These are phyloP conservation scores for Psilocybe sp. DNA, from an alignment of 768 basidiomycete genomes.

Conservation along the genomic window DNA sequence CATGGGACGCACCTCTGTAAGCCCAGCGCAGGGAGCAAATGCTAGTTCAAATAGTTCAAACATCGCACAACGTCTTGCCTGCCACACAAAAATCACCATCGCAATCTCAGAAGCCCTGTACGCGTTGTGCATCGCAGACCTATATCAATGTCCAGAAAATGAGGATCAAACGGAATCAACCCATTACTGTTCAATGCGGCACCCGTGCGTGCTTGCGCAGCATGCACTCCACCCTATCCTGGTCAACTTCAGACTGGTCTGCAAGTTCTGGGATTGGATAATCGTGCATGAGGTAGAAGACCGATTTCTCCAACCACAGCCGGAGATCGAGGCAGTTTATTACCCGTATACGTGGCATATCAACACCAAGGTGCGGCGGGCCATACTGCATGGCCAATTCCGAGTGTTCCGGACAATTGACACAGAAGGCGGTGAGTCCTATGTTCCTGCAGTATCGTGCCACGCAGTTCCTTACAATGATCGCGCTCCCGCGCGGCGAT, in stretches of 20 bases:
- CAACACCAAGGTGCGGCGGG: conserved; percentile 24
- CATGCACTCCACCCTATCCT: not conserved
- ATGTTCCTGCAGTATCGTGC: not conserved
- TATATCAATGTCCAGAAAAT: not conserved
- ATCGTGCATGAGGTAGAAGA: not conserved
- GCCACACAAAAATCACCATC: no score
- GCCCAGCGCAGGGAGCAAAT: no score
- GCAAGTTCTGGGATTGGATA: not conserved
- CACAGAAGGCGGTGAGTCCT: conserved; percentile 24
- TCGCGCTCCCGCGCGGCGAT: no score
- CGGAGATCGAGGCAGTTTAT: conserved; percentile 3
- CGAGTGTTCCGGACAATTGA: conserved; percentile 24
- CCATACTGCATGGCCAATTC: conserved; percentile 21
- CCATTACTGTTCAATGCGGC: conserved; percentile 11
- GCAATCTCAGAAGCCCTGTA: not conserved
- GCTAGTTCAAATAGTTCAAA: no score
- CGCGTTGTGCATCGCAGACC: not conserved
- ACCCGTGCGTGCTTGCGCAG: conserved; percentile 1
- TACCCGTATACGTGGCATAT: conserved; percentile 31
- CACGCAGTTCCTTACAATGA: conserved; percentile 9
- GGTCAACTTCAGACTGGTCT: not conserved
- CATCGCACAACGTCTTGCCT: no score
- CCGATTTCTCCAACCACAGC: not conserved
- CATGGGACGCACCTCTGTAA: no score
- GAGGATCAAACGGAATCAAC: no score